These are phyloP conservation scores for Diaporthe destruens DNA, from an alignment of 2,329 filamentous ascomycete species.

Conservation along the genomic window DNA sequence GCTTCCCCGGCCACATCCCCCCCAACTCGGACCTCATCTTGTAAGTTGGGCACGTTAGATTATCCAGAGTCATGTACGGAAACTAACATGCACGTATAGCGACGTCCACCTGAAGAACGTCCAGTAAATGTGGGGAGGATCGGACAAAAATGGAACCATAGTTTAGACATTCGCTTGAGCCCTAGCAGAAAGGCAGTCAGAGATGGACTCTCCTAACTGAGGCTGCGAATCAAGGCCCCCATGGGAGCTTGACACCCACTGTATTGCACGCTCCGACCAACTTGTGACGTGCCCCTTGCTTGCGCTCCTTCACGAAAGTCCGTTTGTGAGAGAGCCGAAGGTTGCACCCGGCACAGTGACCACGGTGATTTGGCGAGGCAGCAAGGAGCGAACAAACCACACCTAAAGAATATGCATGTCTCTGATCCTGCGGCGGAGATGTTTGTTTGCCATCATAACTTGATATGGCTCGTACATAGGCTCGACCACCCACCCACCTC, in stretches of 20 bases:
- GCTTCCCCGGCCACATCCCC: slow-evolving; percentile 84
- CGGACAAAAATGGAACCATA: background rate
- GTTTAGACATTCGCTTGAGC: slow-evolving; percentile 31
- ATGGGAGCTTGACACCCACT: slow-evolving; percentile 3
- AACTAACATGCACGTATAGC: slow-evolving; percentile 46
- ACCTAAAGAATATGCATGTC: background rate
- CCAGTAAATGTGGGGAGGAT: slow-evolving; percentile 41
- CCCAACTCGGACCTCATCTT: slow-evolving; percentile 82
- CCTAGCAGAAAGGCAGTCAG: slow-evolving; percentile 5
- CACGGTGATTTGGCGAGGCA: background rate
- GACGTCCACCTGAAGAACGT: slow-evolving; percentile 53
- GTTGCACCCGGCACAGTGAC: background rate
- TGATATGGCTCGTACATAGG: background rate
- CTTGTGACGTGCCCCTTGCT: background rate
- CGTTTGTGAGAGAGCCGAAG: background rate
- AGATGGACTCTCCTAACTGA: too few relatives aligned
- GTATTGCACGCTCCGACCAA: background rate
- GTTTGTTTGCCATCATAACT: background rate
- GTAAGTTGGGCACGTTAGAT: slow-evolving; percentile 67
- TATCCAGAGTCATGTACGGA: background rate
- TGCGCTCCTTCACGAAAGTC: background rate
- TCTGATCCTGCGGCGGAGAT: background rate
- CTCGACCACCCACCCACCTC: background rate
- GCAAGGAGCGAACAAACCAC: background rate
- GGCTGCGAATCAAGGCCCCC: slow-evolving; percentile 13